Conservation (phyloP, 352 stramenopile species). For the Phytophthora multivora region DNA sequence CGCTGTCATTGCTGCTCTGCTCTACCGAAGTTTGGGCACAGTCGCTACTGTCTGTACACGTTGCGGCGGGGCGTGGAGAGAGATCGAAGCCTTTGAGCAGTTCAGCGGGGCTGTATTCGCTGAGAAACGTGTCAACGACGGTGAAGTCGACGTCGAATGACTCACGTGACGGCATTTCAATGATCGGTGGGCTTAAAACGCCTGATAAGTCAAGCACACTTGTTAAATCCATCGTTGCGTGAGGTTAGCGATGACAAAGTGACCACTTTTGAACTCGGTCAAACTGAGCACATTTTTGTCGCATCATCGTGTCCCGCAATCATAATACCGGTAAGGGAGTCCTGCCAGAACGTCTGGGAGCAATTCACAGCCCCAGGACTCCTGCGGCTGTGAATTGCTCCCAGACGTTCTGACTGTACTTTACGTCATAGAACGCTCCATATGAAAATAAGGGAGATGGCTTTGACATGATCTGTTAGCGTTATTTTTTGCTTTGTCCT, state of each 20-base stretch:
- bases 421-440: background rate
- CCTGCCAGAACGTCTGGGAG: no score
- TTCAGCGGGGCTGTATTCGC: background rate
- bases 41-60: no score
- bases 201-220: background rate
- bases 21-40: no score
- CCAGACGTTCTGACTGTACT: no score
- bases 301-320: background rate
- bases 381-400: no score
- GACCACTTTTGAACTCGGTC: background rate
- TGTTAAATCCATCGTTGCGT: background rate
- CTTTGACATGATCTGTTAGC: background rate
- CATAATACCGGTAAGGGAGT: no score
- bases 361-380: no score
- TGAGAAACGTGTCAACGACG: background rate
- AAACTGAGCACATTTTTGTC: background rate
- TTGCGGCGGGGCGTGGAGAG: no score
- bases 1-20: no score
- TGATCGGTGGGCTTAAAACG: background rate
- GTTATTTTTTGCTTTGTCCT: no score
- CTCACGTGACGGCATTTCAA: background rate
- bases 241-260: background rate
- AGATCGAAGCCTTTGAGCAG: no score
- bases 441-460: no score
- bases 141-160: background rate